Evolutionary conservation across 2,329 filamentous ascomycete genomes (phyloP).

Genomic region (Calonectria leucothoes): DNA sequence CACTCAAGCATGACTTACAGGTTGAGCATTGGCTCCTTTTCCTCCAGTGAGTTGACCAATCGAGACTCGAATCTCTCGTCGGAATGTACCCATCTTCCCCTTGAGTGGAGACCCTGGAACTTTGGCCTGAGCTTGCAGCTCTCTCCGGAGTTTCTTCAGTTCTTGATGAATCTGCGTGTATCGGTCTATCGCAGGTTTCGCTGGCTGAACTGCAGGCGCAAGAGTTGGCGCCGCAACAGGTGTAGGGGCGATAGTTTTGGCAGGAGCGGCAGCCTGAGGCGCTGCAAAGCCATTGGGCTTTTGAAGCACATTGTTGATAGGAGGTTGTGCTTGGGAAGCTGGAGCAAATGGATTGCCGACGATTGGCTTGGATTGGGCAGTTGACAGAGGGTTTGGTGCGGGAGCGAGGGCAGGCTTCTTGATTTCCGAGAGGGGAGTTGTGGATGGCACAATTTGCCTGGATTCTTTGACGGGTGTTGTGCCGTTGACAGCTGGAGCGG

Average conservation of each 20-base stretch:
- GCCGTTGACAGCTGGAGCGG: constrained; percentile 32
- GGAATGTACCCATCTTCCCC: constrained; percentile 75
- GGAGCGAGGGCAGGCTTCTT: constrained; percentile 32
- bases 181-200: constrained; percentile 49
- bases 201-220: constrained; percentile 25
- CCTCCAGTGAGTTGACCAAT: constrained; percentile 79
- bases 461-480: constrained; percentile 33
- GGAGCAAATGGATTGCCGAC: constrained; percentile 34
- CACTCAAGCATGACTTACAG: constrained; percentile 46
- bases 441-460: constrained; percentile 34
- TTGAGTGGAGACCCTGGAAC: constrained; percentile 63
- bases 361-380: constrained; percentile 37
- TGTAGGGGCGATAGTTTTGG: not conserved
- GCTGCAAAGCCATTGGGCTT: constrained; percentile 28
- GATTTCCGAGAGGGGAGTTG: constrained; percentile 30
- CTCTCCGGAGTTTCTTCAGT: constrained; percentile 75
- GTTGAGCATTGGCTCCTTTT: constrained; percentile 67
- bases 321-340: constrained; percentile 23
- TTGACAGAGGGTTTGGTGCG: constrained; percentile 24
- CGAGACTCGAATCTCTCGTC: constrained; percentile 76
- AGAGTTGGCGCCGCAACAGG: not conserved
- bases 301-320: constrained; percentile 25
- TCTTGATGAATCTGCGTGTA: constrained; percentile 72
- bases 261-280: constrained; percentile 12
- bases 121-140: constrained; percentile 68